Base-by-base conservation (phyloP, 2,329 filamentous ascomycete genomes). In the Aspergillus fructus region DNA sequence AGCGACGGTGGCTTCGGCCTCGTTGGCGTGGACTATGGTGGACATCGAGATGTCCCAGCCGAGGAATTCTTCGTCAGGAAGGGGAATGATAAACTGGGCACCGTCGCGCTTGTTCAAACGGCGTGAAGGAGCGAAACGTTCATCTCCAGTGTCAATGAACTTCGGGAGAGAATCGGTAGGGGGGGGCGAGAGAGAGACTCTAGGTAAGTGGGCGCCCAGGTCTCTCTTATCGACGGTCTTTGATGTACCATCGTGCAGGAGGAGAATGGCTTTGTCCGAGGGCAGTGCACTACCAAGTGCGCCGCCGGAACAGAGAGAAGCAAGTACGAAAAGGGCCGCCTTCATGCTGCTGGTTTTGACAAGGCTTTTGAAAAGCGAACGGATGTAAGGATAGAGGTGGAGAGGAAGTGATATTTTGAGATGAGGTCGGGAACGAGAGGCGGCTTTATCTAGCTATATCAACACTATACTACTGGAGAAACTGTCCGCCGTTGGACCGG, bases 11-110 rank as follows among this genome's bases (percentile, higher is more conserved):
- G 57, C 59, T 19, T 52, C 49, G 17, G 57, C 60, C 19, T 57
- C 52, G 51, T 63, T 63, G 48, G 61, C 61, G 34, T 62, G 60
- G 5, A 49, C 45, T 17, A 63, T 45, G 43, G 60, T 57, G 15
- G 61, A 63, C 61, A 63, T 63, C 33, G 60, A 30, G 19, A 62
- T 55, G 41, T 63, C 60, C 61, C 61, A 63, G 50, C 60, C 60
- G 13, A 63, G 61, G 34, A 63, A 63, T 39, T 62, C 58, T 11
- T 53, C 41, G 19, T 62, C 60, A 9, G 60, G 60, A 4, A 62
- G 60, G 3, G 54, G 54, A 3, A 63, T 62, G 33, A 63, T 62
- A 15, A 63, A 37, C 34, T 60, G 42, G 6, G 58, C 34, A 27
- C 40, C 49, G 23, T 21, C 45, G 45, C 45, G 45, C 45, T 48